These are phyloP conservation scores for Solanum clarkiae DNA, from an alignment of 257 asterid species.

Conservation along the genomic window DNA sequence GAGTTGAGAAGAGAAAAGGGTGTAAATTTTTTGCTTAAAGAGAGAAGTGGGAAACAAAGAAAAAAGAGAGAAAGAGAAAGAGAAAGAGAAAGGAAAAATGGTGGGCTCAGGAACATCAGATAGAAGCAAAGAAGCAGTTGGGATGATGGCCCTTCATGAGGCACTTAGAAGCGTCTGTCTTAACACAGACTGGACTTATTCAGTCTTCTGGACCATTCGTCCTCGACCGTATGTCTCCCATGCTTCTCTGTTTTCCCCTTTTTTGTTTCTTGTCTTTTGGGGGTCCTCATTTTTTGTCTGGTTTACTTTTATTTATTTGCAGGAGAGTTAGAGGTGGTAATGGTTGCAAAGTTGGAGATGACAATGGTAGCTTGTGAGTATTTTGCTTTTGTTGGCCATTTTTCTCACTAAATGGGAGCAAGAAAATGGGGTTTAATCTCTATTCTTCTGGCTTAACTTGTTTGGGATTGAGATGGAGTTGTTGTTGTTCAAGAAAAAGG, in stretches of 20 bases:
- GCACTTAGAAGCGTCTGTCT: constrained; percentile 94
- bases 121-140: constrained; percentile 99
- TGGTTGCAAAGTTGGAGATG: constrained; percentile 98
- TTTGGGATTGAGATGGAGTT: neutral
- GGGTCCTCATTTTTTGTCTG: constrained; percentile 2
- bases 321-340: constrained; percentile 95
- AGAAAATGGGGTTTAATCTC: neutral
- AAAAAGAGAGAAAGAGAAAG: constrained; percentile 5
- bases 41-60: neutral
- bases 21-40: neutral
- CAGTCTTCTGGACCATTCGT: constrained; percentile 99
- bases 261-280: neutral
- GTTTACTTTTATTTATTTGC: constrained; percentile 13
- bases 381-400: neutral
- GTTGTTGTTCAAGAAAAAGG: neutral
- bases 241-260: neutral
- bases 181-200: constrained; percentile 98
- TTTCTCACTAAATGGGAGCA: neutral
- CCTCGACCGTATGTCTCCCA: constrained; percentile 73
- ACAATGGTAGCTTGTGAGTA: constrained; percentile 97
- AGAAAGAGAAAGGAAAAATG: constrained; percentile 24
- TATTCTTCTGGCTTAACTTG: neutral
- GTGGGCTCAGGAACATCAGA: constrained; percentile 95
- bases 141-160: constrained; percentile 99
- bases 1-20: neutral